Evolutionary conservation across 2,329 filamentous ascomycete species (phyloP).

Genomic region (Nothophaeocryptopus gaeumannii): DNA sequence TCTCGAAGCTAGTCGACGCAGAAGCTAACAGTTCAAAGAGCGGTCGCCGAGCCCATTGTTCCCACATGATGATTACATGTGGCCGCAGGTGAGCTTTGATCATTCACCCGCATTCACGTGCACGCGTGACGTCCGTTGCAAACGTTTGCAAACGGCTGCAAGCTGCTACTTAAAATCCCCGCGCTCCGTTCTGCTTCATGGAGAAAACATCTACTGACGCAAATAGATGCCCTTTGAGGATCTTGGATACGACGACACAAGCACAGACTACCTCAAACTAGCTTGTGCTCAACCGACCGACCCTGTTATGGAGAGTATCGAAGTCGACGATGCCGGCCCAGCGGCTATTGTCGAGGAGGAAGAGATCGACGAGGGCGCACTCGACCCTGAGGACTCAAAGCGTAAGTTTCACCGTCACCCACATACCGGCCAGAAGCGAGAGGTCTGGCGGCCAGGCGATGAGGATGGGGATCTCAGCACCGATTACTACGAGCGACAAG

Average conservation of each 20-base stretch:
- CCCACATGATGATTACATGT: not conserved
- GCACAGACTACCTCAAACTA: not conserved
- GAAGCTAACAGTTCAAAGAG: too few relatives aligned
- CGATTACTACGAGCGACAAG: constrained; percentile 29
- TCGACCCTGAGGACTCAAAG: constrained; percentile 21
- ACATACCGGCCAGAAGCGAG: constrained; percentile 27
- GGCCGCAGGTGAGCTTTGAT: constrained; percentile 7
- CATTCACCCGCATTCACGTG: not conserved
- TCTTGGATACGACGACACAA: not conserved
- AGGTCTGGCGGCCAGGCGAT: constrained; percentile 40
- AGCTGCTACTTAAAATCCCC: not conserved
- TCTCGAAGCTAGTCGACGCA: too few relatives aligned
- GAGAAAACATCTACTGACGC: not conserved
- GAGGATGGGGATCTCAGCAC: constrained; percentile 35
- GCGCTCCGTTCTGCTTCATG: not conserved
- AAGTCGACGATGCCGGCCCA: not conserved
- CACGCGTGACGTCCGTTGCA: not conserved
- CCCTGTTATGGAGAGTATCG: constrained; percentile 1
- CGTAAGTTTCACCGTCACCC: constrained; percentile 26
- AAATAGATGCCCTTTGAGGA: constrained; percentile 1
- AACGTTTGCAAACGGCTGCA: not conserved
- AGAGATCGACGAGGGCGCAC: constrained; percentile 2
- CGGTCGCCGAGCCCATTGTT: too few relatives aligned
- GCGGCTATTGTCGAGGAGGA: not conserved
- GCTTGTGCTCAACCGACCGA: not conserved